These are phyloP conservation scores for Phytopythium chamaehyphon DNA, from an alignment of 352 stramenopile species.

Conservation along the genomic window DNA sequence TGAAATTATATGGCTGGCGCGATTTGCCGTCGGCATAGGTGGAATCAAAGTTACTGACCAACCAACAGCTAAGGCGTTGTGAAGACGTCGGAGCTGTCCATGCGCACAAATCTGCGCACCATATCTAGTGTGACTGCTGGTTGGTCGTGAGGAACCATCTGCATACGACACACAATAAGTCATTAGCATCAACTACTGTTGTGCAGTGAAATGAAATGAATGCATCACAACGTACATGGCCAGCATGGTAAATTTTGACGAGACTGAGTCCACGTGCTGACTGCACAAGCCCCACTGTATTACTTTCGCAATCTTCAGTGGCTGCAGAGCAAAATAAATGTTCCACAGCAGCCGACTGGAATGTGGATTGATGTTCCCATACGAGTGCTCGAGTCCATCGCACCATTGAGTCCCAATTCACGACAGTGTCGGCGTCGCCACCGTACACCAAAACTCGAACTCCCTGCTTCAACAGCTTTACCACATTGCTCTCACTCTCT, in stretches of 20 bases:
- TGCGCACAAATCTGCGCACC: constrained; percentile 37
- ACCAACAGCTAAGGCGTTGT: constrained; percentile 11
- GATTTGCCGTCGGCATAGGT: no score
- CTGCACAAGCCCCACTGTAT: constrained; percentile 33
- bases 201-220: background rate
- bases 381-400: constrained; percentile 48
- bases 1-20: no score
- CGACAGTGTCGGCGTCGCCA: constrained; percentile 63
- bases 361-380: constrained; percentile 36
- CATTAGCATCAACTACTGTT: background rate
- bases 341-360: constrained; percentile 14
- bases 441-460: constrained; percentile 74
- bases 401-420: constrained; percentile 68
- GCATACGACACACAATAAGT: constrained; percentile 3
- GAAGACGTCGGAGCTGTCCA: constrained; percentile 24
- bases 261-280: constrained; percentile 55
- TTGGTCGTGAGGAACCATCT: constrained; percentile 82
- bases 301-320: constrained; percentile 5
- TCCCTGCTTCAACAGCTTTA: constrained; percentile 33
- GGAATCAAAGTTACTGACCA: no score
- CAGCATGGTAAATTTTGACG: constrained; percentile 53
- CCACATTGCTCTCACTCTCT: constrained; percentile 58
- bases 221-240: constrained; percentile 51
- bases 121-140: constrained; percentile 42
- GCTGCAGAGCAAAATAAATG: constrained; percentile 12